Percentiles rank a stretch among this genome's conserved stretches.
Evolutionary conservation across 1,139 yeast species (phyloP).

Genomic region (Pneumocystis sp.): DNA sequence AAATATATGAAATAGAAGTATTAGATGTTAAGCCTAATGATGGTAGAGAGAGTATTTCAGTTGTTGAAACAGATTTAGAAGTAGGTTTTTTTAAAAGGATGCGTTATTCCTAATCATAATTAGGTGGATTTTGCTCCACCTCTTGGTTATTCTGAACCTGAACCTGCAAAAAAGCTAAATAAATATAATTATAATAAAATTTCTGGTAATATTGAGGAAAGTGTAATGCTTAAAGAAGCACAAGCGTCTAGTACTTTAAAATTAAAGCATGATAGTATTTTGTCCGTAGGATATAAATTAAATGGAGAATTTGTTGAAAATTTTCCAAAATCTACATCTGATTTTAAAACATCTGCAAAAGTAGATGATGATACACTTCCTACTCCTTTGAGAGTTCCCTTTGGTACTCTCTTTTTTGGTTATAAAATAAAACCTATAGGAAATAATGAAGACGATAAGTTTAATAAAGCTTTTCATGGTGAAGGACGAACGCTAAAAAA

Average conservation of each 20-base stretch:
- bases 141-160: conserved; percentile 89
- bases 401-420: conserved; percentile 83
- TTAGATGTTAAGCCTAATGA: conserved; percentile 78
- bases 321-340: conserved; percentile 9
- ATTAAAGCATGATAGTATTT: conserved; percentile 16
- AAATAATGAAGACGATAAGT: conserved; percentile 16
- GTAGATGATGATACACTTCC: conserved; percentile 14
- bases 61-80: conserved; percentile 77
- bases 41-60: conserved; percentile 48
- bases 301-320: conserved; percentile 42
- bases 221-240: conserved; percentile 6
- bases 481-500: background rate
- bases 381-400: conserved; percentile 54
- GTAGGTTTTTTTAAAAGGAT: background rate
- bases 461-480: background rate
- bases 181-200: conserved; percentile 23
- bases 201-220: conserved; percentile 28
- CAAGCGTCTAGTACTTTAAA: conserved; percentile 14
- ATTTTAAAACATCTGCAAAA: conserved; percentile 8
- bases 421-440: conserved; percentile 70
- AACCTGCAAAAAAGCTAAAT: conserved; percentile 13
- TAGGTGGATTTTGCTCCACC: conserved; percentile 98
- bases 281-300: conserved; percentile 56
- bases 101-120: background rate
- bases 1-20: conserved; percentile 64